Percentiles rank a stretch among this genome's conserved stretches.
These are phyloP conservation scores for Botrytis elliptica DNA, from an alignment of 2,329 filamentous ascomycete genomes.

Conservation along the genomic window DNA sequence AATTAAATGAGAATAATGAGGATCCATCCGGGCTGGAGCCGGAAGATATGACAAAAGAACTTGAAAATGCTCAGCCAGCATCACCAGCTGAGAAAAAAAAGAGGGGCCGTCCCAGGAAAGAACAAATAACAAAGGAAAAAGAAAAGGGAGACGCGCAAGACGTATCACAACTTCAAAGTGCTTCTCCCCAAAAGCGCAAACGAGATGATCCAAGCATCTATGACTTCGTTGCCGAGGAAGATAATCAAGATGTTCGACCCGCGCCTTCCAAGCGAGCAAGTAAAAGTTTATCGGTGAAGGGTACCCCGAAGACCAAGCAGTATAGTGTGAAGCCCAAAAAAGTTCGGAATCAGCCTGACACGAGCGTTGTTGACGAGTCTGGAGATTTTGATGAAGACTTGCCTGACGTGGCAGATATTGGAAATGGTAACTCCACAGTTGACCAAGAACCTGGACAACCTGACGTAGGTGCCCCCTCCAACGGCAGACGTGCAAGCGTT, in stretches of 20 bases:
- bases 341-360: constrained; percentile 18
- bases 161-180: not conserved
- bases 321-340: constrained; percentile 10
- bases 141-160: not conserved
- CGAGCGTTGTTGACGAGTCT: not conserved
- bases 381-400: not conserved
- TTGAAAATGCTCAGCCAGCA: not conserved
- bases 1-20: not conserved
- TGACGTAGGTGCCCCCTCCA: not conserved
- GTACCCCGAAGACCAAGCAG: not conserved
- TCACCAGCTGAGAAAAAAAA: not conserved
- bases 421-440: not conserved
- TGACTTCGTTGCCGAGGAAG: not conserved
- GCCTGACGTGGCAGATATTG: not conserved
- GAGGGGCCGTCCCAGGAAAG: not conserved
- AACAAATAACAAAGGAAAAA: not conserved
- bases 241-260: not conserved
- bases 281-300: not conserved
- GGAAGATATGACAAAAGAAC: constrained; percentile 7
- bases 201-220: not conserved
- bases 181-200: constrained; percentile 10
- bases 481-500: not conserved
- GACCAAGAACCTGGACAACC: not conserved
- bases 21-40: not conserved
- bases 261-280: not conserved